phyloP scores from a whole-genome alignment of 805 yeast genomes.

The Dipodascopsis uninucleata region DNA sequence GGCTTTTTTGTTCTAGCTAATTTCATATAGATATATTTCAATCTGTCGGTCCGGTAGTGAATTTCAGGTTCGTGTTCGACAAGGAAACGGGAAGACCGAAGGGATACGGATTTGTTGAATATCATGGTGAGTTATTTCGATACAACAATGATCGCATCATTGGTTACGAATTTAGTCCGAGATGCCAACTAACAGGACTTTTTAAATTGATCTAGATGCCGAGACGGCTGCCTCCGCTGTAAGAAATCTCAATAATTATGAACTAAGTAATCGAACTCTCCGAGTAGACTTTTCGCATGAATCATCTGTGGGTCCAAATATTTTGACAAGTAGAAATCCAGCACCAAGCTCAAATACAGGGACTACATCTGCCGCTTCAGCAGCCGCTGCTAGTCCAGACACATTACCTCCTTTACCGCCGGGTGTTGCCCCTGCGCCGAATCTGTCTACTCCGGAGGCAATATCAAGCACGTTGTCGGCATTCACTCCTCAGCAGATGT shows the following conservation, averaged over 20 bases:
- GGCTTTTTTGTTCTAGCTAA: too few species aligned
- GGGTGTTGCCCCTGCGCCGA: slow-evolving; percentile 46
- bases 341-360: slow-evolving; percentile 3
- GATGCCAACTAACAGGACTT: too few species aligned
- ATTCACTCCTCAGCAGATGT: slow-evolving; percentile 47
- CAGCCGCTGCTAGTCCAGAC: slow-evolving; percentile 2
- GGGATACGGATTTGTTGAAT: slow-evolving; percentile 86
- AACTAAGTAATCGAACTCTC: slow-evolving; percentile 65
- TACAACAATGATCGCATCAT: too few species aligned
- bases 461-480: slow-evolving; percentile 47
- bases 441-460: slow-evolving; percentile 40
- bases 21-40: slow-evolving; percentile 62
- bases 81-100: slow-evolving; percentile 84
- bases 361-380: too few species aligned
- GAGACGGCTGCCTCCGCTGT: slow-evolving; percentile 91
- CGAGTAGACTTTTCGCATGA: slow-evolving; percentile 74
- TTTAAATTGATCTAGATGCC: slow-evolving; percentile 39
- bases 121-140: slow-evolving; percentile 44
- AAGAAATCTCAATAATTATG: slow-evolving; percentile 75
- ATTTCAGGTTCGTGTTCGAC: slow-evolving; percentile 74
- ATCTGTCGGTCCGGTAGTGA: slow-evolving; percentile 83
- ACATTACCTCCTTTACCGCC: slow-evolving; percentile 52
- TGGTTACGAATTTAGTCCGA: too few species aligned
- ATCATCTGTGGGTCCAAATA: slow-evolving; percentile 34
- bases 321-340: slow-evolving; percentile 4